These are phyloP conservation scores for Helicocarpus griseus DNA, from an alignment of 2,329 filamentous ascomycete genomes.

Conservation along the genomic window DNA sequence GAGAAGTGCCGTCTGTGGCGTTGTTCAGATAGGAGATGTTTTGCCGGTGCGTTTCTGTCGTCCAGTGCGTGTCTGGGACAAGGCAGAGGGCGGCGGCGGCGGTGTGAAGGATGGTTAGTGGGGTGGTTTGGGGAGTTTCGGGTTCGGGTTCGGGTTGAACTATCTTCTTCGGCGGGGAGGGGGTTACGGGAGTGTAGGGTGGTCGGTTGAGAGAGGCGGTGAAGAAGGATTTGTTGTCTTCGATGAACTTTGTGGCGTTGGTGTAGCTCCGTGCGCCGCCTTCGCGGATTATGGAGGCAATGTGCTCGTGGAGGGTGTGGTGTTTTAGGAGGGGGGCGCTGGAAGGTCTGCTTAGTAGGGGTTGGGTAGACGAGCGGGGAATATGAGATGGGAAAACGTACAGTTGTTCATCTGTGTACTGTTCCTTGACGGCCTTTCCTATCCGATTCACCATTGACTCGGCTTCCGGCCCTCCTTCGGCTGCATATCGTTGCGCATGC, in stretches of 20 bases:
- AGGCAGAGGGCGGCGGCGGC: slow-evolving; percentile 34
- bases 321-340: slow-evolving; percentile 22
- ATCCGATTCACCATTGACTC: slow-evolving; percentile 31
- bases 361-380: not conserved
- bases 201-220: slow-evolving; percentile 22
- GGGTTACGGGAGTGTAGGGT: slow-evolving; percentile 15
- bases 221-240: slow-evolving; percentile 31
- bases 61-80: slow-evolving; percentile 34
- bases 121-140: slow-evolving; percentile 11
- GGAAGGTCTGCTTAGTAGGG: slow-evolving; percentile 4
- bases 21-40: slow-evolving; percentile 25
- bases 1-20: slow-evolving; percentile 16
- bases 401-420: slow-evolving; percentile 19
- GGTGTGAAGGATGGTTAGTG: slow-evolving; percentile 26
- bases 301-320: slow-evolving; percentile 37
- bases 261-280: slow-evolving; percentile 12
- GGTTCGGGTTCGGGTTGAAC: not conserved
- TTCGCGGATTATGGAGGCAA: slow-evolving; percentile 40
- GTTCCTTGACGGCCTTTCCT: slow-evolving; percentile 18
- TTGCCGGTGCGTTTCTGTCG: slow-evolving; percentile 26
- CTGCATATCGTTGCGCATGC: slow-evolving; percentile 47
- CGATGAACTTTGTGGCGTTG: slow-evolving; percentile 11
- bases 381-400: slow-evolving; percentile 13
- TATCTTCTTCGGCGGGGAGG: slow-evolving; percentile 1
- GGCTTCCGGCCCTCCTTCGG: slow-evolving; percentile 34